phyloP scores from a whole-genome alignment of 495 filamentous ascomycete species.

The Tuber brumale region DNA sequence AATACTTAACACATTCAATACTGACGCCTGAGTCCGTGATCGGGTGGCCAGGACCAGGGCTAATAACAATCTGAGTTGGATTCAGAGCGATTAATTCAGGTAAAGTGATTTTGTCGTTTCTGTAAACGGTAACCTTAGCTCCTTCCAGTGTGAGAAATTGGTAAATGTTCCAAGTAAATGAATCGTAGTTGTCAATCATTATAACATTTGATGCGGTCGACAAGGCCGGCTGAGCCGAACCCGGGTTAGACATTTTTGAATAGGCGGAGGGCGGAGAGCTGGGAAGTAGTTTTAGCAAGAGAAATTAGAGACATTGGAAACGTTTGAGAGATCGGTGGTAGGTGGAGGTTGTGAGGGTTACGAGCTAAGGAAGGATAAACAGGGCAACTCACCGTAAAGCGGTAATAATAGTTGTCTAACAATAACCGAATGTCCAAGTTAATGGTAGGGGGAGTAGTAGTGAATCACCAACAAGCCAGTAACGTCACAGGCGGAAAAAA shows the following conservation, averaged over 20 bases:
- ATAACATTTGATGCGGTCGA: conserved; percentile 80
- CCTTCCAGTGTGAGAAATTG: conserved; percentile 95
- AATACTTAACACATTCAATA: conserved; percentile 80
- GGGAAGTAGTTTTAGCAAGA: background rate
- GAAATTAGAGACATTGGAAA: background rate
- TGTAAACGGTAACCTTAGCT: conserved; percentile 75
- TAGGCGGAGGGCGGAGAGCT: background rate
- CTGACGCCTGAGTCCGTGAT: conserved; percentile 84
- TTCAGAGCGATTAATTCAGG: conserved; percentile 72
- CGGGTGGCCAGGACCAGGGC: conserved; percentile 90
- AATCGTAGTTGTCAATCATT: conserved; percentile 98
- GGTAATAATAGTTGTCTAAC: background rate
- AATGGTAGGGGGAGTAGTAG: no score
- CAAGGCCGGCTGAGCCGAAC: conserved; percentile 48
- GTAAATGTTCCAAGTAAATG: conserved; percentile 98
- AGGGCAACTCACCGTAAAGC: background rate
- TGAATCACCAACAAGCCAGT: no score
- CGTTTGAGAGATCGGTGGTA: background rate
- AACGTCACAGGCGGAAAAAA: no score
- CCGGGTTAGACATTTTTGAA: background rate
- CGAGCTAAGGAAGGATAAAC: background rate
- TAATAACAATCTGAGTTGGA: conserved; percentile 90
- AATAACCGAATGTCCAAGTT: background rate
- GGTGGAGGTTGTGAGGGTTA: background rate
- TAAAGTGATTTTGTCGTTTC: conserved; percentile 85